A percentile compares a stretch with the other conserved stretches of the same genome.
Conservation (phyloP, 2,329 filamentous ascomycete species). For the Arthrinium phaeospermum region DNA sequence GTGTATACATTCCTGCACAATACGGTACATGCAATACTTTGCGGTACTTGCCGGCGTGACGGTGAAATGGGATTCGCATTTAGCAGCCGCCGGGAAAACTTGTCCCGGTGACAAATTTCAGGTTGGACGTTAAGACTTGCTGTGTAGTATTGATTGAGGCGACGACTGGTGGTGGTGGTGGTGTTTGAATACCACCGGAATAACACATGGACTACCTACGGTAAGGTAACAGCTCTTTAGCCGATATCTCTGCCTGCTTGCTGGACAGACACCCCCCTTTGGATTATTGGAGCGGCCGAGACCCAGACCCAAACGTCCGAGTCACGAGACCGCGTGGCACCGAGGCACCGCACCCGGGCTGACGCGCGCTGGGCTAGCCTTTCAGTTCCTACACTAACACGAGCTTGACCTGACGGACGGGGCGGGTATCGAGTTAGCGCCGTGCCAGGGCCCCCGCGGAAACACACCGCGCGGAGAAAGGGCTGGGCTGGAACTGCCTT, state of each 20-base stretch:
- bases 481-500: conserved; percentile 1
- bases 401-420: conserved; percentile 1
- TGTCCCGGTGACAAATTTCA: not conserved
- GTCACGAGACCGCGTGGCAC: conserved; percentile 13
- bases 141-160: conserved; percentile 1
- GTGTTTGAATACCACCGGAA: conserved; percentile 12
- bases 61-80: not conserved
- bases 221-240: not conserved
- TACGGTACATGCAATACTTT: not conserved
- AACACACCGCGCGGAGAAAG: conserved; percentile 6
- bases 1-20: not conserved
- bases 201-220: not conserved
- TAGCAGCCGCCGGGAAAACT: conserved; percentile 4
- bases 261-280: not conserved
- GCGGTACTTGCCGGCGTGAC: not conserved
- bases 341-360: conserved; percentile 11
- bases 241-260: not conserved
- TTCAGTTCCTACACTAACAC: not conserved
- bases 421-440: not conserved
- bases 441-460: not conserved
- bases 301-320: not conserved
- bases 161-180: not conserved
- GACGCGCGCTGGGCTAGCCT: conserved; percentile 6
- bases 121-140: not conserved
- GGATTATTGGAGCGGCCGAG: conserved; percentile 1